Conservation (phyloP, 768 basidiomycete genomes). For the Amanita rimosa region DNA sequence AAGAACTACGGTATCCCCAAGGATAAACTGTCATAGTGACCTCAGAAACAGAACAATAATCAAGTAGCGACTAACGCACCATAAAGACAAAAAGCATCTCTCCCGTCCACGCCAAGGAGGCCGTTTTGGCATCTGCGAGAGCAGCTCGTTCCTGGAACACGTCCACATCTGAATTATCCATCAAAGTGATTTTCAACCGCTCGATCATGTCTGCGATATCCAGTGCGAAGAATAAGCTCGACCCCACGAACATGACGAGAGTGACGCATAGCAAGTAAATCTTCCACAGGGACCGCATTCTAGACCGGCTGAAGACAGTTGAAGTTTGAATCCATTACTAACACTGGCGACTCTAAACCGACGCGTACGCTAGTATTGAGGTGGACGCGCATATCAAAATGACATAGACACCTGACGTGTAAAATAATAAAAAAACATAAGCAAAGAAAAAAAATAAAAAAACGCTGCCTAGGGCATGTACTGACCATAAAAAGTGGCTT, state of each 20-base stretch:
- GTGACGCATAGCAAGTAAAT: conserved; percentile 14
- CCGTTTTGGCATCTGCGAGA: conserved; percentile 12
- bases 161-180: conserved; percentile 11
- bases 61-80: conserved; percentile 8
- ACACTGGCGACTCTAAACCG: neutral
- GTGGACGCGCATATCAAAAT: conserved; percentile 10
- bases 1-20: conserved; percentile 19
- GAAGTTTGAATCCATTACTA: too few relatives aligned
- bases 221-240: conserved; percentile 16
- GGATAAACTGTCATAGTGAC: conserved; percentile 11
- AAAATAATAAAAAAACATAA: neutral
- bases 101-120: conserved; percentile 17
- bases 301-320: conserved; percentile 10
- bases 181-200: conserved; percentile 16
- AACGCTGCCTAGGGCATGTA: neutral
- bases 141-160: conserved; percentile 9
- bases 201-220: conserved; percentile 18
- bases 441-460: neutral
- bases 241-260: conserved; percentile 16
- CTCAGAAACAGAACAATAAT: neutral
- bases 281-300: conserved; percentile 8
- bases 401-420: conserved; percentile 7
- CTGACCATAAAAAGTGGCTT: conserved; percentile 10
- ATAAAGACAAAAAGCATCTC: conserved; percentile 20
- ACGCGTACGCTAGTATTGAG: conserved; percentile 9